Conservation (phyloP, 2,329 filamentous ascomycete genomes). For the Paraphaeosphaeria sporulosa region DNA sequence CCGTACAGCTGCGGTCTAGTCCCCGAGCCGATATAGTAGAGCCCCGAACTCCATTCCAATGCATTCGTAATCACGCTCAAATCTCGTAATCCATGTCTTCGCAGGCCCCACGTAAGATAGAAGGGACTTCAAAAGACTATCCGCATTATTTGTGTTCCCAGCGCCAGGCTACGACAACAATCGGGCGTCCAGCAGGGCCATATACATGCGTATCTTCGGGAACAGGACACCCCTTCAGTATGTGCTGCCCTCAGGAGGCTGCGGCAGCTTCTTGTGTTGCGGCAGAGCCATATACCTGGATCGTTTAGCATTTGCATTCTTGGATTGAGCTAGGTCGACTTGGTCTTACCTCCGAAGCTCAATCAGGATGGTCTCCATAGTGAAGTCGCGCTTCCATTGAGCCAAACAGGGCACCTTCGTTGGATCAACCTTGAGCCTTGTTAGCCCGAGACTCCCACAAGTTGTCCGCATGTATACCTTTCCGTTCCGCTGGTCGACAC, state of each 20-base stretch:
- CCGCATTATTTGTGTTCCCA: background rate
- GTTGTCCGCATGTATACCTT: conserved; percentile 58
- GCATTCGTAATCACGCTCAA: conserved; percentile 26
- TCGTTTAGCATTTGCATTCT: conserved; percentile 12
- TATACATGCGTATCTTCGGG: background rate
- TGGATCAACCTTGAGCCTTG: conserved; percentile 73
- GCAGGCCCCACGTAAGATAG: conserved; percentile 14
- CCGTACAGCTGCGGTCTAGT: conserved; percentile 21
- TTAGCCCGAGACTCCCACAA: conserved; percentile 19
- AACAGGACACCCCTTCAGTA: conserved; percentile 46
- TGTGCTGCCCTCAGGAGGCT: conserved; percentile 85
- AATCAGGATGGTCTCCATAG: conserved; percentile 92
- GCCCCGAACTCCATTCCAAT: conserved; percentile 41
- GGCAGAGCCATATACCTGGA: conserved; percentile 91
- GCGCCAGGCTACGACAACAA: background rate
- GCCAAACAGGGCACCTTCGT: conserved; percentile 83
- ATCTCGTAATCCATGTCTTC: conserved; percentile 10
- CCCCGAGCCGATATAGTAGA: conserved; percentile 20
- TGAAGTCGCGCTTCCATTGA: conserved; percentile 91
- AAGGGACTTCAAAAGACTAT: background rate
- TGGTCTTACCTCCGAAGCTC: conserved; percentile 75
- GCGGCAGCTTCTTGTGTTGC: conserved; percentile 91
- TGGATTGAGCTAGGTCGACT: conserved; percentile 14
- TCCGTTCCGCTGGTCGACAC: conserved; percentile 82
- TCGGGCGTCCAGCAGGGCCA: background rate